Conservation (phyloP, 2,329 filamentous ascomycete species). For the Reticulascus tulasneorum region DNA sequence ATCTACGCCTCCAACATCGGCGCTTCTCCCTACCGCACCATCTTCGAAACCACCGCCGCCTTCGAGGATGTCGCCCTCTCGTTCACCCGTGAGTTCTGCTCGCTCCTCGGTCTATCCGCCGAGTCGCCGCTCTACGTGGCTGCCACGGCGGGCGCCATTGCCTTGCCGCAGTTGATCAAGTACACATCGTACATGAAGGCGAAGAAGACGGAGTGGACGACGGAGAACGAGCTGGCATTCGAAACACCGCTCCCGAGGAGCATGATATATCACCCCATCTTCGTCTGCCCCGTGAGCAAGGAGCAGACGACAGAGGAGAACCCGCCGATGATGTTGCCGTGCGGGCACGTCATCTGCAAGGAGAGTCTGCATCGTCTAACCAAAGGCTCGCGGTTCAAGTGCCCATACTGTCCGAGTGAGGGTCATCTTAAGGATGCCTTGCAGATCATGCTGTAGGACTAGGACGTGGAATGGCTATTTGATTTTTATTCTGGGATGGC, state of each 20-base stretch:
- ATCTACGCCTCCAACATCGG: slow-evolving; percentile 72
- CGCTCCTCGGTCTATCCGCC: slow-evolving; percentile 80
- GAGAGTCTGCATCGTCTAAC: slow-evolving; percentile 77
- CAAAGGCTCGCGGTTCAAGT: slow-evolving; percentile 83
- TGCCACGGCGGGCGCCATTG: slow-evolving; percentile 86
- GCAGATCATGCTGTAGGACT: slow-evolving; percentile 59
- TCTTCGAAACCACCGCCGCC: slow-evolving; percentile 70
- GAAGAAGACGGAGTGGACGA: slow-evolving; percentile 93
- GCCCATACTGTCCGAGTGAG: slow-evolving; percentile 90
- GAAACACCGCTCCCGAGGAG: slow-evolving; percentile 57
- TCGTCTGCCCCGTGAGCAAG: slow-evolving; percentile 95
- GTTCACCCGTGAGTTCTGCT: slow-evolving; percentile 94
- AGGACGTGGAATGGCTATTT: too few species aligned
- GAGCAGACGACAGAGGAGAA: slow-evolving; percentile 92
- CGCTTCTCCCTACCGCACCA: slow-evolving; percentile 71
- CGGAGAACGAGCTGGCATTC: slow-evolving; percentile 82
- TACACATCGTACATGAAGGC: slow-evolving; percentile 82
- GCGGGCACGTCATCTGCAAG: slow-evolving; percentile 87
- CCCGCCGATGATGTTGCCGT: slow-evolving; percentile 94
- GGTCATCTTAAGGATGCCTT: slow-evolving; percentile 72
- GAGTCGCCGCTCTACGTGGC: slow-evolving; percentile 92
- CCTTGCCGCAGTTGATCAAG: slow-evolving; percentile 84
- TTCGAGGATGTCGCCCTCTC: slow-evolving; percentile 83
- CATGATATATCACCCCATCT: slow-evolving; percentile 87
- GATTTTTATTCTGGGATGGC: too few species aligned